phyloP scores from a whole-genome alignment of 148 eudicot genomes.

The Dianthus caryophyllus region DNA sequence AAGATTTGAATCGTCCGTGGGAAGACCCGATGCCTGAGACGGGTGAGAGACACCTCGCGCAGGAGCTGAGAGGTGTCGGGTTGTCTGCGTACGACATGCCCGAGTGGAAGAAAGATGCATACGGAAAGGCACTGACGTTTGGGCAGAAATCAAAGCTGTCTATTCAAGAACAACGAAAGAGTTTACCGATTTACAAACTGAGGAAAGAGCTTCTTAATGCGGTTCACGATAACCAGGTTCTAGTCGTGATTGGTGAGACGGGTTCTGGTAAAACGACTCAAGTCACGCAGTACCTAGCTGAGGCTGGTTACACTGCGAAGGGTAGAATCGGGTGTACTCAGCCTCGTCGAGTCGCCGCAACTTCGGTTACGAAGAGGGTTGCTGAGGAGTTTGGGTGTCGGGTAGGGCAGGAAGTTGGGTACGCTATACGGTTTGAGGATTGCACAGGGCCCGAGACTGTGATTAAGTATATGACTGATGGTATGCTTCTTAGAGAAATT shows the following conservation, averaged over 20 bases:
- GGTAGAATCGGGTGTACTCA: slow-evolving; percentile 95
- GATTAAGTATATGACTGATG: slow-evolving; percentile 94
- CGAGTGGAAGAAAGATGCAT: slow-evolving; percentile 97
- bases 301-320: slow-evolving; percentile 82
- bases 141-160: slow-evolving; percentile 89
- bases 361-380: slow-evolving; percentile 93
- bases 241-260: slow-evolving; percentile 92
- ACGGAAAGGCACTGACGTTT: slow-evolving; percentile 72
- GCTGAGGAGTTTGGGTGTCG: slow-evolving; percentile 96
- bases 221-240: slow-evolving; percentile 81
- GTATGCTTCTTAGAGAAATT: slow-evolving; percentile 86
- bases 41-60: slow-evolving; percentile 95
- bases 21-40: slow-evolving; percentile 99
- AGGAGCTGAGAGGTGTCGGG: slow-evolving; percentile 94
- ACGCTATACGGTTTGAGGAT: slow-evolving; percentile 89
- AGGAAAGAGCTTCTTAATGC: slow-evolving; percentile 81
- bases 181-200: slow-evolving; percentile 75
- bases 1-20: slow-evolving; percentile 98
- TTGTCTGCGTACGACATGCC: slow-evolving; percentile 94
- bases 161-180: slow-evolving; percentile 80
- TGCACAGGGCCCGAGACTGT: slow-evolving; percentile 92
- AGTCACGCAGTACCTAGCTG: slow-evolving; percentile 88
- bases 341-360: slow-evolving; percentile 96
- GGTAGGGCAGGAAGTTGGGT: slow-evolving; percentile 94
- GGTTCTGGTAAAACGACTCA: slow-evolving; percentile 96